Conservation (phyloP, 257 asterid genomes). For the Solanum acaule region DNA sequence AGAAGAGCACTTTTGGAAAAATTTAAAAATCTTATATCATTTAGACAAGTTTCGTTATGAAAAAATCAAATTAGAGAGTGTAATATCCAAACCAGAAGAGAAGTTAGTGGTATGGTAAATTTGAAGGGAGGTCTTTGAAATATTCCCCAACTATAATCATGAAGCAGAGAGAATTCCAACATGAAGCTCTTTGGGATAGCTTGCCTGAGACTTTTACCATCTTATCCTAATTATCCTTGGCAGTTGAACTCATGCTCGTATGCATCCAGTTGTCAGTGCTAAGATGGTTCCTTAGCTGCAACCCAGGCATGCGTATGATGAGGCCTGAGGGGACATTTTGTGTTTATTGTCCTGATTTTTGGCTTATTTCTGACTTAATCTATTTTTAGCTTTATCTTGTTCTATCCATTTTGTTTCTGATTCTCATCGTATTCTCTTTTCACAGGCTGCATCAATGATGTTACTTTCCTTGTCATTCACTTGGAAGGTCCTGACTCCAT, state of each 20-base stretch:
- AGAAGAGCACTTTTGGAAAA: background rate
- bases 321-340: background rate
- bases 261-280: background rate
- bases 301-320: background rate
- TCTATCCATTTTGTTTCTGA: background rate
- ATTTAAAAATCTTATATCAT: background rate
- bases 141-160: background rate
- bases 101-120: background rate
- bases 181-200: background rate
- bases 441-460: slow-evolving; percentile 88
- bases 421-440: background rate
- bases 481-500: slow-evolving; percentile 78
- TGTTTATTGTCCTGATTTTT: background rate
- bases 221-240: background rate
- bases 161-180: background rate
- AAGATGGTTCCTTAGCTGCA: background rate
- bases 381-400: background rate
- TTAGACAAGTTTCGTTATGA: background rate
- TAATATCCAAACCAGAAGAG: background rate
- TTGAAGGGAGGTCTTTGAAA: background rate
- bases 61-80: background rate
- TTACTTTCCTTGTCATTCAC: slow-evolving; percentile 69
- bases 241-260: background rate
- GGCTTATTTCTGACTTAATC: background rate
- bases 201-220: background rate